Conservation (phyloP, 805 yeast genomes). For the Pichia manshurica region DNA sequence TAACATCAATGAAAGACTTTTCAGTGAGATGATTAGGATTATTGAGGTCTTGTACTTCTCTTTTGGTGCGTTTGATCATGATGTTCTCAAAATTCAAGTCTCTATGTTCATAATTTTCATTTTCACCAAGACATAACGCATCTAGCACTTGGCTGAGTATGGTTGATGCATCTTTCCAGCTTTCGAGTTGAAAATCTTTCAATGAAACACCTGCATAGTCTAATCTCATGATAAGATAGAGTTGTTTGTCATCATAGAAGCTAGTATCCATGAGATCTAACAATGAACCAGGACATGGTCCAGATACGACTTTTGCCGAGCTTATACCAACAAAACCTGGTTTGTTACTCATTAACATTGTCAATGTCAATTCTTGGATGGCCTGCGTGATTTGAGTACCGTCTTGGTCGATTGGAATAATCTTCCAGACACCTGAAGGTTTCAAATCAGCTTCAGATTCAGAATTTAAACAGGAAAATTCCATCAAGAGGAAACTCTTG, state of each 20-base stretch:
- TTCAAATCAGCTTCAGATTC: constrained; percentile 29
- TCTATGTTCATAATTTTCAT: constrained; percentile 58
- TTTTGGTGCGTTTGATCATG: constrained; percentile 32
- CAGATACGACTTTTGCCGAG: constrained; percentile 42
- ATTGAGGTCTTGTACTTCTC: not conserved
- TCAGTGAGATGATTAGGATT: constrained; percentile 2
- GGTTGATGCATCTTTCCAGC: constrained; percentile 34
- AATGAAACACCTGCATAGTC: constrained; percentile 41
- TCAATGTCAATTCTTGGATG: constrained; percentile 42
- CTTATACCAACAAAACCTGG: constrained; percentile 43
- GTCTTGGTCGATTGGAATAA: constrained; percentile 48
- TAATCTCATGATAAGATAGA: constrained; percentile 32
- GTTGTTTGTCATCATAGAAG: constrained; percentile 21
- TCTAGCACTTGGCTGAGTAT: constrained; percentile 52
- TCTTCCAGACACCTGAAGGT: constrained; percentile 37
- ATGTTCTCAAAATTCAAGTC: constrained; percentile 66
- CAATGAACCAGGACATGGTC: constrained; percentile 22
- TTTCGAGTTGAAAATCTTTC: constrained; percentile 36
- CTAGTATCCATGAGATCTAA: constrained; percentile 8
- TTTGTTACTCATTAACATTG: constrained; percentile 33
- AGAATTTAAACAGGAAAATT: constrained; percentile 44
- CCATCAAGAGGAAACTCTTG: constrained; percentile 28
- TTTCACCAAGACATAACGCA: constrained; percentile 49
- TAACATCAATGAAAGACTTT: constrained; percentile 29
- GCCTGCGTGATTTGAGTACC: constrained; percentile 34